Evolutionary conservation across 441 rosid genomes (phyloP).

Genomic region (Sinapis alba): DNA sequence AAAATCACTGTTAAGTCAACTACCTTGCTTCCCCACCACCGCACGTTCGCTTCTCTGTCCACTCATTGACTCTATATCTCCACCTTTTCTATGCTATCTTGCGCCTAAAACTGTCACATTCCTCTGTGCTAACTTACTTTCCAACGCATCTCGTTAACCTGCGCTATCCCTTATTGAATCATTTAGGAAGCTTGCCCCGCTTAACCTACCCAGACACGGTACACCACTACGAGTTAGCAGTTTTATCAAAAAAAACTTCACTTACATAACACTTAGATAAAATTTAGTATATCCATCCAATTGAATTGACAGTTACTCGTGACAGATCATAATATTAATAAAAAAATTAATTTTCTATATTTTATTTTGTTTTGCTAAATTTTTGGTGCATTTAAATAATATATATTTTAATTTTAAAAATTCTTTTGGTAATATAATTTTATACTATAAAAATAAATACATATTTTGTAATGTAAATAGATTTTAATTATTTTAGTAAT

Average conservation of each 20-base stretch:
- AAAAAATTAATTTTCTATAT: neutral
- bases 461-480: neutral
- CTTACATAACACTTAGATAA: neutral
- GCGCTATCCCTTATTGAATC: neutral
- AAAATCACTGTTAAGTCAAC: constrained; percentile 38
- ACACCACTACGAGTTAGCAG: neutral
- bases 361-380: no score
- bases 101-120: constrained; percentile 15
- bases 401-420: neutral
- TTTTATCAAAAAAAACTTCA: neutral
- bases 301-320: neutral
- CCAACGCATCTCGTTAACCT: constrained; percentile 21
- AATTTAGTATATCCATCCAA: neutral
- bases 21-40: constrained; percentile 39
- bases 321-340: neutral
- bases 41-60: constrained; percentile 44
- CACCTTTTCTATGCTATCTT: constrained; percentile 27
- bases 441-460: neutral
- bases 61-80: constrained; percentile 37
- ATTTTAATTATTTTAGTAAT: neutral
- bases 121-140: constrained; percentile 25
- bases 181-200: neutral
- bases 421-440: neutral
- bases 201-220: no score
- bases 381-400: no score